Conservation (phyloP, 768 basidiomycete species). For the Tubosaeta brunneosetosa region DNA sequence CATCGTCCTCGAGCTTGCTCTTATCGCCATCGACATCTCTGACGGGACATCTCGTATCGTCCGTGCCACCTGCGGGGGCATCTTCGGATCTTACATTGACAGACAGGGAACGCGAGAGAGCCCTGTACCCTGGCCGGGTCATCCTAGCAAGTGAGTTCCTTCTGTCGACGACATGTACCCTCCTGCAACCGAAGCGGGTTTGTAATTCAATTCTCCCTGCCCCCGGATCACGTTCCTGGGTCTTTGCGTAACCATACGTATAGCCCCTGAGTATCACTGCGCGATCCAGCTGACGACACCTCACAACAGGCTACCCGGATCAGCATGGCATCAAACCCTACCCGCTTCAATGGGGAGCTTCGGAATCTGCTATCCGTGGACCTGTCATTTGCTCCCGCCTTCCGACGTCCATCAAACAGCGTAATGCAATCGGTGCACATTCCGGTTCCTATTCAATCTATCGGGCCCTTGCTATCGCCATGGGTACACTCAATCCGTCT, state of each 20-base stretch:
- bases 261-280: constrained; percentile 3
- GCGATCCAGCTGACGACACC: constrained; percentile 8
- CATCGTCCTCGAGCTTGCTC: constrained; percentile 20
- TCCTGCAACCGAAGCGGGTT: background rate
- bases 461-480: constrained; percentile 86
- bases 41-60: constrained; percentile 25
- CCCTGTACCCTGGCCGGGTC: constrained; percentile 78
- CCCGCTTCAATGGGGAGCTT: constrained; percentile 78
- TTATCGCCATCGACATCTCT: constrained; percentile 28
- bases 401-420: constrained; percentile 75
- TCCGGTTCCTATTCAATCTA: constrained; percentile 94
- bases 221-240: constrained; percentile 9
- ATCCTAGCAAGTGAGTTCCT: constrained; percentile 70
- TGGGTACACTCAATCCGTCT: constrained; percentile 72
- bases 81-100: constrained; percentile 14
- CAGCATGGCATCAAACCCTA: constrained; percentile 84
- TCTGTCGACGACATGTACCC: background rate
- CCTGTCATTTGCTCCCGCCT: constrained; percentile 88
- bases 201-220: background rate
- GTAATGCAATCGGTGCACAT: constrained; percentile 93
- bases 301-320: constrained; percentile 71
- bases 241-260: constrained; percentile 8
- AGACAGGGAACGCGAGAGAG: constrained; percentile 68
- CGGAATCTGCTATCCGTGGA: constrained; percentile 61
- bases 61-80: constrained; percentile 21